A percentile compares a stretch with the other conserved stretches of the same genome.
Evolutionary conservation across 225 moss, liverwort and hornwort genomes (phyloP).

Genomic region (Pseudoscleropodium purum): DNA sequence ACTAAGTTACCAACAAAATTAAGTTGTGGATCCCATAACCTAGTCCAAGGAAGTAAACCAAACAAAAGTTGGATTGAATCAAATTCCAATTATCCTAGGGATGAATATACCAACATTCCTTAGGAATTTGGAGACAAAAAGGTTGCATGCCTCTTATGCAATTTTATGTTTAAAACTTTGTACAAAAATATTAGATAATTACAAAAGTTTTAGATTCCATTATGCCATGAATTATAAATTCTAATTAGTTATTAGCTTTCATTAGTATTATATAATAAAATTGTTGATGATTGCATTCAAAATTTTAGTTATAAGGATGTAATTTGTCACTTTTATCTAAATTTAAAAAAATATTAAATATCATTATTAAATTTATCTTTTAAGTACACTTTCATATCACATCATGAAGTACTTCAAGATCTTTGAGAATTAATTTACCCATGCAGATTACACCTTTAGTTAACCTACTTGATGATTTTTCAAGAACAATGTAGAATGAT

Average conservation of each 20-base stretch:
- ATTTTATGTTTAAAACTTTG: neutral
- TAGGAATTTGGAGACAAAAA: neutral
- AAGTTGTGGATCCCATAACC: neutral
- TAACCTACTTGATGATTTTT: too few species aligned
- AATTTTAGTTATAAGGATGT: neutral
- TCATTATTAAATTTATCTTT: neutral
- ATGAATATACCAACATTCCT: neutral
- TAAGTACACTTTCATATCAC: neutral
- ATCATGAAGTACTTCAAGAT: neutral
- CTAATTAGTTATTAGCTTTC: too few species aligned
- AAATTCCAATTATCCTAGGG: accelerated
- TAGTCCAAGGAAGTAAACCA: neutral
- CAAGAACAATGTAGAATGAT: too few species aligned
- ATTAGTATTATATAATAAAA: neutral
- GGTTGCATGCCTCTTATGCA: neutral
- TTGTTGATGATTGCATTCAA: neutral
- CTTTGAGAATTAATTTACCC: neutral
- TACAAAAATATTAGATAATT: neutral
- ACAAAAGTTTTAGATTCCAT: too few species aligned
- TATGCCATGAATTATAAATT: too few species aligned
- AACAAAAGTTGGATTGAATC: neutral
- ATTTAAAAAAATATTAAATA: neutral
- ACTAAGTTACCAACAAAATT: neutral
- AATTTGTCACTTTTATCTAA: neutral
- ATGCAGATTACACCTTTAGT: neutral